Percentiles rank a stretch among this genome's conserved stretches.
Conservation (phyloP, 345 rosid genomes). For the Rhizophora mangle region DNA sequence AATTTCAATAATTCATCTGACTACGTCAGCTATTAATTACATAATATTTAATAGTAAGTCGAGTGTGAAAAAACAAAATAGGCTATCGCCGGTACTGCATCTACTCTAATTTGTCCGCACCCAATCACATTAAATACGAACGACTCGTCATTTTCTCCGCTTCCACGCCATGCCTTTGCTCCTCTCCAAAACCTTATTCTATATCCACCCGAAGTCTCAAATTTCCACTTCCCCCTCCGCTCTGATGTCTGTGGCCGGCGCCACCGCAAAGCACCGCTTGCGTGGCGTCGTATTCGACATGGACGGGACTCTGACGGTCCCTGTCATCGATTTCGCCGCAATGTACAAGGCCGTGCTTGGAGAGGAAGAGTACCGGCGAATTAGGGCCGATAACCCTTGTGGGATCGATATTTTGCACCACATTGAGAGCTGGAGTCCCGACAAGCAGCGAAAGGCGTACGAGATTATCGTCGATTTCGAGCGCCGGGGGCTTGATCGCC, state of each 20-base stretch:
- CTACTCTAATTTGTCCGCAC: too few relatives aligned
- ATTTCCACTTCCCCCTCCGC: slow-evolving; percentile 22
- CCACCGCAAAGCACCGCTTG: slow-evolving; percentile 18
- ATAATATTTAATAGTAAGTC: too few relatives aligned
- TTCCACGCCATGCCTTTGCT: slow-evolving; percentile 20
- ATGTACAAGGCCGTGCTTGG: slow-evolving; percentile 89
- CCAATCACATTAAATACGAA: too few relatives aligned
- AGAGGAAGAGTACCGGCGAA: slow-evolving; percentile 59
- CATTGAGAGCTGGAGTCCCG: slow-evolving; percentile 69
- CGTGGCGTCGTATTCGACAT: slow-evolving; percentile 29
- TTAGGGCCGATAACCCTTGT: slow-evolving; percentile 61
- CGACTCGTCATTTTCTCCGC: too few relatives aligned
- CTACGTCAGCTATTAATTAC: too few relatives aligned
- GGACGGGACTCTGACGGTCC: slow-evolving; percentile 88
- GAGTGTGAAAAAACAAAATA: too few relatives aligned
- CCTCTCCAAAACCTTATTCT: slow-evolving; percentile 26
- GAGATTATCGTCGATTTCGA: slow-evolving; percentile 68
- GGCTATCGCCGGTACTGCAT: too few relatives aligned
- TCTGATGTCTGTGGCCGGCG: slow-evolving; percentile 11
- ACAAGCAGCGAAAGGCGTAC: slow-evolving; percentile 53
- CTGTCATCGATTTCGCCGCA: slow-evolving; percentile 84
- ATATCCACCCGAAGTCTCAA: slow-evolving; percentile 21
- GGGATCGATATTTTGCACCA: slow-evolving; percentile 84
- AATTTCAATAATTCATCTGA: too few relatives aligned
- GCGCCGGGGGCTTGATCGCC: slow-evolving; percentile 68